Evolutionary conservation across 805 yeast genomes (phyloP), one percentile per base, ranked within the genome.

Genomic region (Torulaspora microellipsoides): DNA sequence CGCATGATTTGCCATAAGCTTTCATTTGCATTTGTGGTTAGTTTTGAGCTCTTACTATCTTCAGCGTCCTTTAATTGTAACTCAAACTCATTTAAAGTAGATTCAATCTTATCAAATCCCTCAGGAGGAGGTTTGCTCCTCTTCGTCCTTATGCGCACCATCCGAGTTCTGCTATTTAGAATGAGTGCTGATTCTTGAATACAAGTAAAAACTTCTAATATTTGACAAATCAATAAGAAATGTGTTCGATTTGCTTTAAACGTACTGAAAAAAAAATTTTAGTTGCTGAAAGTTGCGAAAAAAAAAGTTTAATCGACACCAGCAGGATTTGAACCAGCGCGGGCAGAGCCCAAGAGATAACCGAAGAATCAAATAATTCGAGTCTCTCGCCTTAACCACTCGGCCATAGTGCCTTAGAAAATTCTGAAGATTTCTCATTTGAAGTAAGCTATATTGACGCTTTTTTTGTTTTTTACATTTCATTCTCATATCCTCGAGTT

Each of bases 271-370:
- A 20, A 35, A 35, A 35, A 35, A 23, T 23, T 35, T 35, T 25
- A 15, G 15, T 31, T 34, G 34, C 33, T 35, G 12, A 23, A 35
- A 25, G 28, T 15, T 25, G 33, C 25, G 14, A 43, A 53, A 53
- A 51, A 61, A 68, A 68, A 68, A 66, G 59, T 57, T n/a, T n/a
- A 55, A 58, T 45, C 83, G 84, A 77, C 81, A 78, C 77, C 81
- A 75, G 81, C 82, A 77, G 84, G 83, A 78, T 75, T 78, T 78
- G 83, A 78, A 78, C 84, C 83, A 75, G 81, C 82, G 84, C 82
- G 83, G 82, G 83, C 78, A 73, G 71, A 77, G 75, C 83, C 82
- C 83, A 78, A 75, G 70, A 77, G 82, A 70, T 70, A 55, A 48
- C 69, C 60, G 56, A 54, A 48, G 32, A n/a, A 33, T 27, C 13